Evolutionary conservation across 2,329 filamentous ascomycete genomes (phyloP).

Genomic region (Leptographium wingfieldii): DNA sequence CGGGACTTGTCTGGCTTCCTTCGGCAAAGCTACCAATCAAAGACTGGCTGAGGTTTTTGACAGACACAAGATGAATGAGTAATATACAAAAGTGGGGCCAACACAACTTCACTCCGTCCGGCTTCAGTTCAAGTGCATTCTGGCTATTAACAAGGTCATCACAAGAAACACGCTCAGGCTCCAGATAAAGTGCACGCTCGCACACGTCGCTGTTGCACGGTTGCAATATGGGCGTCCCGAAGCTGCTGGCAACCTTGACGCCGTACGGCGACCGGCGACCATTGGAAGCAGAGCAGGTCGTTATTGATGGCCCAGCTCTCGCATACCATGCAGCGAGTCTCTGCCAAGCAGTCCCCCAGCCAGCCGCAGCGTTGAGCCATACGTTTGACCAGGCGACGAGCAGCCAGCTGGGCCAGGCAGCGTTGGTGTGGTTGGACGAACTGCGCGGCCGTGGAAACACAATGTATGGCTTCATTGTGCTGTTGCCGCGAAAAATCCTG

Average conservation of each 20-base stretch:
- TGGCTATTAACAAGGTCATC: background rate
- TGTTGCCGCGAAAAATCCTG: background rate
- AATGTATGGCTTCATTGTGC: constrained; percentile 4
- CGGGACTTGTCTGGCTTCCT: background rate
- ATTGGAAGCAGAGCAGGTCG: constrained; percentile 10
- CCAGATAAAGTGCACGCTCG: background rate
- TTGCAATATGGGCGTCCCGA: constrained; percentile 15
- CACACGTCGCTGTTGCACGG: background rate
- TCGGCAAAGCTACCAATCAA: background rate
- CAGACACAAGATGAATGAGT: background rate
- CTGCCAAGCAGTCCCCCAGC: constrained; percentile 6
- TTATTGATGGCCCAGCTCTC: constrained; percentile 17
- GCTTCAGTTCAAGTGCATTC: background rate
- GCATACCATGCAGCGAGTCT: constrained; percentile 15
- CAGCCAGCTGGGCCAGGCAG: constrained; percentile 10
- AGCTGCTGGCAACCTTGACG: constrained; percentile 12
- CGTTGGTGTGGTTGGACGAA: constrained; percentile 13
- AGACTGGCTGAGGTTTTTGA: background rate
- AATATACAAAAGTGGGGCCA: background rate
- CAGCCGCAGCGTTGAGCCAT: constrained; percentile 1
- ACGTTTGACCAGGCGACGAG: constrained; percentile 14
- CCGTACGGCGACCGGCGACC: constrained; percentile 12
- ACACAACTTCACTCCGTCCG: background rate
- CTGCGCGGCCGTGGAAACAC: constrained; percentile 7
- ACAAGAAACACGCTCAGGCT: background rate